Percentiles rank a stretch among this genome's conserved stretches.
Evolutionary conservation across 306 rosid genomes (phyloP).

Genomic region (Amphicarpaea edgeworthii): DNA sequence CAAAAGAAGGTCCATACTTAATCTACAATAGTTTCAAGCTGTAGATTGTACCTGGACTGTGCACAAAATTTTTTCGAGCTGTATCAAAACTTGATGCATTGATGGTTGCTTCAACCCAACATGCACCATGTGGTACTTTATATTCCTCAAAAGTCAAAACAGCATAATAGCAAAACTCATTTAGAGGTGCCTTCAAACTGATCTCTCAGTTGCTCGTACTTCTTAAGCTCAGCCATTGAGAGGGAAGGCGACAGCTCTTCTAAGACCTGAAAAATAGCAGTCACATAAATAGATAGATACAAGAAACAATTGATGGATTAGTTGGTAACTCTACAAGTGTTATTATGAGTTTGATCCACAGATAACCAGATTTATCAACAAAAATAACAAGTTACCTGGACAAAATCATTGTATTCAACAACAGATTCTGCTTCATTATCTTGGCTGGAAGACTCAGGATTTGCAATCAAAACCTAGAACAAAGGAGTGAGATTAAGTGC

Average conservation of each 20-base stretch:
- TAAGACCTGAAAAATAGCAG: slow-evolving; percentile 65
- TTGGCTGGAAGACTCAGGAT: slow-evolving; percentile 61
- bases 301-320: slow-evolving; percentile 33
- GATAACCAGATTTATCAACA: too few species aligned
- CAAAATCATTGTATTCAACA: slow-evolving; percentile 76
- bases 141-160: neutral
- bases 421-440: slow-evolving; percentile 69
- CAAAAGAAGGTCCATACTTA: slow-evolving; percentile 43
- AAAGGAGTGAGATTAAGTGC: slow-evolving; percentile 37
- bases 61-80: slow-evolving; percentile 81
- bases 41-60: slow-evolving; percentile 80
- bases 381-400: slow-evolving; percentile 78
- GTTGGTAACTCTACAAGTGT: too few species aligned
- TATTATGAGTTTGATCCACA: too few species aligned
- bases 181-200: slow-evolving; percentile 88
- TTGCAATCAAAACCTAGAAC: slow-evolving; percentile 67
- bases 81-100: slow-evolving; percentile 91
- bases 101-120: slow-evolving; percentile 96
- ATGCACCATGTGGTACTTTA: slow-evolving; percentile 74
- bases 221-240: slow-evolving; percentile 78
- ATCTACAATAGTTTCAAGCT: slow-evolving; percentile 33
- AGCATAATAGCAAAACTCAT: slow-evolving; percentile 38
- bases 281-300: slow-evolving; percentile 23
- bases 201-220: slow-evolving; percentile 82
- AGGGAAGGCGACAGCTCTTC: slow-evolving; percentile 80